Base-by-base conservation (phyloP, 2,329 filamentous ascomycete species). In the Trichocomaceae sp. region DNA sequence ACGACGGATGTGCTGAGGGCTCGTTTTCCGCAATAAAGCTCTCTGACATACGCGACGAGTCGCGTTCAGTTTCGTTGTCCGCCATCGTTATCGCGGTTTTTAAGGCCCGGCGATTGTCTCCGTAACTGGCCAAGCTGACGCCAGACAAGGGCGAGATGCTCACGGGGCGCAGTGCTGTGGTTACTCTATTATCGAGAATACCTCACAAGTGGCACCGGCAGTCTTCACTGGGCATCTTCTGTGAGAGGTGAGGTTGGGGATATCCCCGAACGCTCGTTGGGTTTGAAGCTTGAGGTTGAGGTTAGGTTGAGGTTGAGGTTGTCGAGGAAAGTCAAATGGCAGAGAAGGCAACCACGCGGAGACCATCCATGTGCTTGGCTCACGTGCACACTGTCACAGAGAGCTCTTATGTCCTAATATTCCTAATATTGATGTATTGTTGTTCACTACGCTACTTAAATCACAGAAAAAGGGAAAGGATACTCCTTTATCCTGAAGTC, bases 21-120 rank as follows among this genome's bases (percentile, higher is more conserved):
- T 58, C 55, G 13, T 41, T 41, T 29, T 47, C 50, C 13, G 20
- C 26, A 5, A 17, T 26, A n/a, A 51, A 50, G 20, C 47, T 20
- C 15, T 52, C 48, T 33, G 54, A 23, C 29, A 56, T 55, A 22
- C 50, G 44, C 12, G 56, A 58, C 22, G 57, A 37, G 39, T 57
- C 51, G 44, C 47, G 52, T 44, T 47, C 33, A 20, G 31, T 47
- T 41, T 56, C 55, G 26, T 58, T 59, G 46, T 56, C 57, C 13
- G 59, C 57, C 63, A 64, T 64, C 37, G 49, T 52, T 17, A 22
- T 44, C 20, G 39, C 20, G 15, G n/a, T 35, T 46, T n/a, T 39
- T 5, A 47, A 5, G 44, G 17, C 22, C 20, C 17, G 3, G 12
- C 26, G 50, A 31, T 33, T 51, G 19, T 35, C 19, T 31, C n/a